Evolutionary conservation across 2,329 filamentous ascomycete species (phyloP).

Genomic region (Epichloe gansuensis): DNA sequence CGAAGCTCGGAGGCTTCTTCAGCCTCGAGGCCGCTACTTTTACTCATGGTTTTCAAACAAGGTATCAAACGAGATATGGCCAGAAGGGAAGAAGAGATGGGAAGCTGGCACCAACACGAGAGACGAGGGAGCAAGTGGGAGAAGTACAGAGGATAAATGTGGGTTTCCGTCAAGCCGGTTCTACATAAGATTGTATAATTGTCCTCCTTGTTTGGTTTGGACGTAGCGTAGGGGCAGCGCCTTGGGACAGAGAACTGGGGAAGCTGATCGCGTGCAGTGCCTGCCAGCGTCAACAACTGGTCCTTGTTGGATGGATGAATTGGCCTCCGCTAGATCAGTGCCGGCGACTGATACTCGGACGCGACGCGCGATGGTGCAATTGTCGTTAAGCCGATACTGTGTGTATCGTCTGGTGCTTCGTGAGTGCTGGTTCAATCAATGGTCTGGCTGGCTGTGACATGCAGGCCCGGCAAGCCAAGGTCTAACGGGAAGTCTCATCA

Average conservation of each 20-base stretch:
- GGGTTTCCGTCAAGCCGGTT: not conserved
- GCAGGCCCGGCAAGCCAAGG: too few species aligned
- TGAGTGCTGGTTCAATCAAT: too few species aligned
- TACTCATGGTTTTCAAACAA: not conserved
- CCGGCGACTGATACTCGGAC: too few species aligned
- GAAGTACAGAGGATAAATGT: not conserved
- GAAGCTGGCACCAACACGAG: not conserved
- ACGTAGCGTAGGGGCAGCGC: not conserved
- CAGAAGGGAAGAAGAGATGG: not conserved
- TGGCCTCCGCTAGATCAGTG: too few species aligned
- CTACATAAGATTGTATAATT: not conserved
- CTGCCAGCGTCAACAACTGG: not conserved
- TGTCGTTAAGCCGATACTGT: not conserved
- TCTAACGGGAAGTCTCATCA: too few species aligned
- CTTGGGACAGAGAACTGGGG: not conserved
- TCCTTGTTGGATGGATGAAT: too few species aligned
- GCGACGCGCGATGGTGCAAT: not conserved
- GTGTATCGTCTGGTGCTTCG: too few species aligned
- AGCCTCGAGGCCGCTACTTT: not conserved
- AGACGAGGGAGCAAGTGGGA: not conserved
- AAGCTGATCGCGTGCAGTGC: conserved; percentile 5
- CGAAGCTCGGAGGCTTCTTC: conserved; percentile 3
- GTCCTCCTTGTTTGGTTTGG: not conserved
- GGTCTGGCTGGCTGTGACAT: too few species aligned
- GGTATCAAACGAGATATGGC: not conserved